Evolutionary conservation across 2,329 filamentous ascomycete species (phyloP).

Genomic region (Parastagonospora avenae): DNA sequence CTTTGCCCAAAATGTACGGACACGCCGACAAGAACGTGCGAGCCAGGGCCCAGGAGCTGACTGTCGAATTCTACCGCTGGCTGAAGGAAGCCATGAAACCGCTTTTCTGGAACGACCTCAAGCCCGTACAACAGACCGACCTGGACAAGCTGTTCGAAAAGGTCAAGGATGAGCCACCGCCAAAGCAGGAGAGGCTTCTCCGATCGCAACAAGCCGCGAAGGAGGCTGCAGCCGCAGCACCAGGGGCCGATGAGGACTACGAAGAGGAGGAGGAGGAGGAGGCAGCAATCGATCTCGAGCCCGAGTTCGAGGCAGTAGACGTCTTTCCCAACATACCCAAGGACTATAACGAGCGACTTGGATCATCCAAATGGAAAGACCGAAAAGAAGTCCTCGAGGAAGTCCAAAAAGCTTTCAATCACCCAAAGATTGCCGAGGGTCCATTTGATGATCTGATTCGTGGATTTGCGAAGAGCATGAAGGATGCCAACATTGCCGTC

Average conservation of each 20-base stretch:
- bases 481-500: constrained; percentile 95
- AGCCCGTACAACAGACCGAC: constrained; percentile 93
- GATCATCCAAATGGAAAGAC: constrained; percentile 97
- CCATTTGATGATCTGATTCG: constrained; percentile 84
- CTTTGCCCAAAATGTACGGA: constrained; percentile 86
- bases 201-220: constrained; percentile 86
- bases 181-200: constrained; percentile 88
- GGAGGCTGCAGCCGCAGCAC: constrained; percentile 69
- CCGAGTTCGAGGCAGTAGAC: constrained; percentile 79
- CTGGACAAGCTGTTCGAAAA: constrained; percentile 93
- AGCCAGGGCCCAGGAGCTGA: constrained; percentile 87
- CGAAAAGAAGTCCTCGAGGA: constrained; percentile 92
- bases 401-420: constrained; percentile 75
- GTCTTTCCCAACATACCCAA: constrained; percentile 79
- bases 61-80: constrained; percentile 96
- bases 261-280: constrained; percentile 65
- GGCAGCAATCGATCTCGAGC: constrained; percentile 71
- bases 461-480: constrained; percentile 93
- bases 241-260: constrained; percentile 55
- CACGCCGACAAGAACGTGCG: constrained; percentile 98
- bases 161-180: constrained; percentile 81
- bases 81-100: constrained; percentile 97
- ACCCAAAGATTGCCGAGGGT: constrained; percentile 89
- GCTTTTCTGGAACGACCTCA: constrained; percentile 94
- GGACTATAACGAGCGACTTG: constrained; percentile 81